Evolutionary conservation across 78 protist species (phyloP).

Genomic region (Dictyostelium firmibasis): DNA sequence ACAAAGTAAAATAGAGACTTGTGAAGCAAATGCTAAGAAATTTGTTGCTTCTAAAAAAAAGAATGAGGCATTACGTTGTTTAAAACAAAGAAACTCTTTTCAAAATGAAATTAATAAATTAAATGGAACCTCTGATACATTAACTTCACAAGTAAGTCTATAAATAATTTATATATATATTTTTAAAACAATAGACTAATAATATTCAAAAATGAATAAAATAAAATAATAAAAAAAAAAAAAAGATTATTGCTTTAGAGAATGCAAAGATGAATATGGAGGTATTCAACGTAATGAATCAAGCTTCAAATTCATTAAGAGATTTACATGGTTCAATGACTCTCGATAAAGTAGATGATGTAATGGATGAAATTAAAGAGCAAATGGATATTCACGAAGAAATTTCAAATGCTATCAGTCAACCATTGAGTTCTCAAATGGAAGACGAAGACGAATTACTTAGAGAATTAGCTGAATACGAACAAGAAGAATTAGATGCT

Average conservation of each 20-base stretch:
- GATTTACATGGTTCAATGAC: slow-evolving; percentile 31
- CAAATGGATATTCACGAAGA: slow-evolving; percentile 61
- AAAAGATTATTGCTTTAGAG: slow-evolving; percentile 55
- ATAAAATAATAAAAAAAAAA: too few relatives aligned
- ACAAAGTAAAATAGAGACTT: slow-evolving; percentile 45
- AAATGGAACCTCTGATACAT: slow-evolving; percentile 57
- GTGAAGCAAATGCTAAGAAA: slow-evolving; percentile 21
- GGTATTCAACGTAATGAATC: slow-evolving; percentile 37
- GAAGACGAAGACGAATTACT: slow-evolving; percentile 63
- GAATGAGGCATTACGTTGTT: slow-evolving; percentile 63
- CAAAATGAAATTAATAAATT: slow-evolving; percentile 47
- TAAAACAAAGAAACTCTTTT: slow-evolving; percentile 40
- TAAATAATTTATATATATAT: background rate
- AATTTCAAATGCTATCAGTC: slow-evolving; percentile 50
- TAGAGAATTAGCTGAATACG: slow-evolving; percentile 40
- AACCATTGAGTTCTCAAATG: slow-evolving; percentile 40
- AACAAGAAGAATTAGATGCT: slow-evolving; percentile 60
- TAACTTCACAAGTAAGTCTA: slow-evolving; percentile 7
- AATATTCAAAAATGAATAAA: too few relatives aligned
- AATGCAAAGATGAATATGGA: slow-evolving; percentile 67
- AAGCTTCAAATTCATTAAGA: slow-evolving; percentile 41
- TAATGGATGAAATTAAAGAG: slow-evolving; percentile 36
- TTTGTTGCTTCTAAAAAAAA: slow-evolving; percentile 15
- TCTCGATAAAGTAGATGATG: slow-evolving; percentile 54
- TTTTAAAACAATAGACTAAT: too few relatives aligned